phyloP scores from a whole-genome alignment of 306 rosid genomes.

The Rubus idaeus region DNA sequence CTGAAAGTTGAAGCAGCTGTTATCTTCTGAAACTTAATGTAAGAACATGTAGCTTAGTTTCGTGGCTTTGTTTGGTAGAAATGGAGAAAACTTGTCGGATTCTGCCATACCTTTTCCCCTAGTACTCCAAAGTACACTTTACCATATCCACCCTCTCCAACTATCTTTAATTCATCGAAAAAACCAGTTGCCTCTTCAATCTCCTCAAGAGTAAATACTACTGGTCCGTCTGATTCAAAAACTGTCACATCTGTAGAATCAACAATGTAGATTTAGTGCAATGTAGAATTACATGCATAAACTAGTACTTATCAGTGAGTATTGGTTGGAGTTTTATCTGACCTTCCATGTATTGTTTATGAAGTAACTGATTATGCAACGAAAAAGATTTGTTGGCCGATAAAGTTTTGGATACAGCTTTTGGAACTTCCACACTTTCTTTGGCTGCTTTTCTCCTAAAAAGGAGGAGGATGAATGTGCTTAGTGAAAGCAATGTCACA shows the following conservation, averaged over 20 bases:
- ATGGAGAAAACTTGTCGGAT: constrained; percentile 7
- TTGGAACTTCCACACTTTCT: constrained; percentile 30
- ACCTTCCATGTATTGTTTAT: constrained; percentile 50
- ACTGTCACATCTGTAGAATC: constrained; percentile 41
- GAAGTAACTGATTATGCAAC: constrained; percentile 28
- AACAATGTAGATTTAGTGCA: constrained; percentile 8
- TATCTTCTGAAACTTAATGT: constrained; percentile 8
- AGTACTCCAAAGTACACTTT: constrained; percentile 67
- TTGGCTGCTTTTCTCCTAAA: constrained; percentile 31
- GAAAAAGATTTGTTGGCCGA: constrained; percentile 37
- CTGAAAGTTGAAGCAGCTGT: constrained; percentile 44
- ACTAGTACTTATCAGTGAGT: constrained; percentile 1
- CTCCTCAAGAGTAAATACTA: constrained; percentile 51
- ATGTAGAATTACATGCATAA: background rate
- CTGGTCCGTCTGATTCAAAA: constrained; percentile 67
- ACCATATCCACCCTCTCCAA: constrained; percentile 89
- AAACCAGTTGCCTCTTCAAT: constrained; percentile 64
- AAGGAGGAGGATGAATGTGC: constrained; percentile 38
- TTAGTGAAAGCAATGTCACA: constrained; percentile 47
- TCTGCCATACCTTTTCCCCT: constrained; percentile 51
- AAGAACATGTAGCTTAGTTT: background rate
- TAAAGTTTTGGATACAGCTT: constrained; percentile 33
- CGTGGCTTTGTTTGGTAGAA: background rate
- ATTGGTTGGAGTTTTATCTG: constrained; percentile 11
- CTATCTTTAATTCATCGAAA: constrained; percentile 57